Evolutionary conservation across 352 stramenopile genomes (phyloP), one percentile per base, ranked within the genome.

Genomic region (Globisporangium spinosum): DNA sequence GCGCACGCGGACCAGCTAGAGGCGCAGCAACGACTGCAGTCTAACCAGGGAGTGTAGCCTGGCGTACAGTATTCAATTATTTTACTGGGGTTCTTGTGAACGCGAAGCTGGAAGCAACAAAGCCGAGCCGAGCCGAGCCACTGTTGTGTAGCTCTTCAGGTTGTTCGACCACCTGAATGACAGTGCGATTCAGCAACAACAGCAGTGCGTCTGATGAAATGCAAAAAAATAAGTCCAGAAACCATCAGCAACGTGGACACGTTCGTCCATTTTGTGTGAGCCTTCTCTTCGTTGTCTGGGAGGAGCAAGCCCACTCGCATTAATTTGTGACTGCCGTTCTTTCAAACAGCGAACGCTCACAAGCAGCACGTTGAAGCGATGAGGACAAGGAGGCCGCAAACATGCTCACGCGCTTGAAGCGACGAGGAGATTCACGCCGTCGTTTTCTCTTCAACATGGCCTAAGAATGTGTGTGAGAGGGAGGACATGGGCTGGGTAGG

Each of bases 201-300:
- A 32, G 27, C 27, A n/a, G n/a, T 6, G 13, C 32, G 49, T 51
- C n/a, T 57, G 23, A 23, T 40, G 49, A 67, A 51, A 51, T 47
- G 38, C 13, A 22, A 22, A 20, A 47, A 62, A 63, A 68, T 57
- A 51, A 69, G 64, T 69, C 64, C 64, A 64, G 64, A 69, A 64
- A 34, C 38, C n/a, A 62, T 69, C 64, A 69, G 54, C 25, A 67
- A 15, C 32, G 62, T 67, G 49, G 59, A 61, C 20, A 9, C n/a
- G 55, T 29, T 40, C 27, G 29, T 51, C 43, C 43, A 51, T 51
- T 51, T 51, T 51, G 43, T 51, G 43, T 51, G 7, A 8, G 4
- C 4, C 15, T 49, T 49, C 13, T 9, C 40, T 20, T 49, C 40
- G 40, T 22, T 17, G 40, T 49, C 40, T 8, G 40, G 17, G 40